Evolutionary conservation across 441 rosid species (phyloP), one percentile per base, ranked within the genome.

Genomic region (Manihot esculenta): DNA sequence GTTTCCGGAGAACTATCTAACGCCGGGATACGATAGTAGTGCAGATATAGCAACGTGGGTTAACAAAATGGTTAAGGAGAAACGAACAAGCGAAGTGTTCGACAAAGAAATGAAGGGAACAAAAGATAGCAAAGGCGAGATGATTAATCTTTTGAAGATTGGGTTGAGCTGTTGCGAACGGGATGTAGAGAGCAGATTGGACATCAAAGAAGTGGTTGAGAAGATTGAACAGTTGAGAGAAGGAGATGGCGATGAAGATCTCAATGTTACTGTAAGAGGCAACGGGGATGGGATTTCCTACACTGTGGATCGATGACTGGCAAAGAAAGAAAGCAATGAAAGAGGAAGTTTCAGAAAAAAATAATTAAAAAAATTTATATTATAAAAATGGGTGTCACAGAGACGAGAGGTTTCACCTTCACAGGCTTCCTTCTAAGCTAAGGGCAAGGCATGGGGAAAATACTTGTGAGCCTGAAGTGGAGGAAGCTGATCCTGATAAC

Each of bases 151-250:
- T 2, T 74, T 95, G 84, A 89, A 92, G 85, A 85, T 95, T 0
- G 99, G 93, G 17, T 76, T 95, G 85, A 77, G 95, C 51, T 95
- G 99, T 66, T 95, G 96, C 10, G 91, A 88, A 68, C 90, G 81
- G 51, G 97, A 93, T 53, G 74, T 61, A 10, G 92, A 88, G 21
- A 75, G 78, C 57, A 84, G 98, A 64, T 64, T 82, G 58, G 92
- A 80, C 55, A 66, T 95, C 77, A 75, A 65, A 45, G 88, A 91
- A 27, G 92, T 81, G 3, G 80, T 85, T 44, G 84, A 84, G 33
- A 84, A 77, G 79, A 83, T 93, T 33, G 90, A 85, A 73, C 68
- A 77, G 48, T 65, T 95, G 69, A 80, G 63, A 72, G 92, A 82
- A n/a, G 77, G 62, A 44, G 84, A 64, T 11, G 20, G 54, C 11